Base-by-base conservation (phyloP, 2,329 filamentous ascomycete genomes). In the Pyricularia pennisetigena region DNA sequence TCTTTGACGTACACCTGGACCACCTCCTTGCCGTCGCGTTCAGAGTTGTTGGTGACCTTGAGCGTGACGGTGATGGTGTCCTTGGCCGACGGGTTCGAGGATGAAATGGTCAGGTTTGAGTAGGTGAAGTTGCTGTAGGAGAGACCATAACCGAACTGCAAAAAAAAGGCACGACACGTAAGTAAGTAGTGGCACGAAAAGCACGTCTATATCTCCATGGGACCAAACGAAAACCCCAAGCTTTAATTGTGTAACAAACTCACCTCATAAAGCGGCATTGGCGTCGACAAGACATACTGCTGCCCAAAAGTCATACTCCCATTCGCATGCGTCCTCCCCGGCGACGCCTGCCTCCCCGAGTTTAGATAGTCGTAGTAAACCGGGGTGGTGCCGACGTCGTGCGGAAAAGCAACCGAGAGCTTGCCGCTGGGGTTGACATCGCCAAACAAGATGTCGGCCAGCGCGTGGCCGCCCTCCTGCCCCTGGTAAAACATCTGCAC, bases 401-500 rank as follows among this genome's bases (percentile, higher is more conserved):
- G 83, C 0, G 90, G 90, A 74, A 92, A 88, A 12, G 85, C 86
- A 41, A 92, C 88, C 1, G 85, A 83, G 14, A 91, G 82, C 74
- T 86, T 89, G 57, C 89, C 89, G 0, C 85, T 88, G 0, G 88
- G 88, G 75, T 88, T 90, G 67, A 85, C 83, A 68, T 86, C 80
- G 29, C 89, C 89, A 72, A 87, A 89, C 1, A 91, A 80, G 32
- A 91, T 80, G 70, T 90, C 87, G 0, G 89, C 88, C 1, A 91
- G 81, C 0, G 88, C 88, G 69, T 87, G 79, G 0, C 89, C 88
- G 28, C 88, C 88, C 78, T 91, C 81, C 72, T 91, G 88, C 0
- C 87, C 88, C 7, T 88, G 88, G 72, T 92, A 93, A 78, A 92
- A 92, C 76, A 92, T 89, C 74, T 92, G 90, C 0, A 92, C 79